Conservation (phyloP, 1,284 basidiomycete species). For the Moniliella sp. region DNA sequence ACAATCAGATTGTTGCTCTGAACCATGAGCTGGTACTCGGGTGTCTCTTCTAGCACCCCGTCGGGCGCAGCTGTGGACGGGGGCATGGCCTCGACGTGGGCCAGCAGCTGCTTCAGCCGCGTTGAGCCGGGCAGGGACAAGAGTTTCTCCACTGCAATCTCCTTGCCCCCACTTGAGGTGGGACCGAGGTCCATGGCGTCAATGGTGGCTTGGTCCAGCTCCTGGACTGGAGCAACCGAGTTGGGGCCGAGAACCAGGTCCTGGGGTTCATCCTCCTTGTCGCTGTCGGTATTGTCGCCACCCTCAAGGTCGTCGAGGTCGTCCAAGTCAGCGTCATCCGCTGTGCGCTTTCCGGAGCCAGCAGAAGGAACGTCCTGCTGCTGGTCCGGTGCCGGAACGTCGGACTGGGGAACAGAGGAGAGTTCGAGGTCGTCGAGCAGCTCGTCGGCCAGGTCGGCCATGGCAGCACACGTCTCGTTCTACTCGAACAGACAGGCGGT, state of each 20-base stretch:
- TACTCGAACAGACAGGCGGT: too few relatives aligned
- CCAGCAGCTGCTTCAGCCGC: constrained; percentile 58
- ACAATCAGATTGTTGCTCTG: constrained; percentile 93
- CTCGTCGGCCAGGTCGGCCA: constrained; percentile 51
- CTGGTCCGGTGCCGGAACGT: constrained; percentile 36
- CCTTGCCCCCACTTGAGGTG: constrained; percentile 62
- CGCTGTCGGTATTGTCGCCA: constrained; percentile 5
- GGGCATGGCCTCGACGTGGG: constrained; percentile 60
- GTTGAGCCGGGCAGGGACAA: constrained; percentile 68
- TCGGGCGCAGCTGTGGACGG: constrained; percentile 50
- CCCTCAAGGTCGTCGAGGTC: constrained; percentile 10
- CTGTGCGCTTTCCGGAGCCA: constrained; percentile 25
- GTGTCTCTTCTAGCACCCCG: constrained; percentile 64
- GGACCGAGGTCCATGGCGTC: constrained; percentile 65
- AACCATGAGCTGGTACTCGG: constrained; percentile 88
- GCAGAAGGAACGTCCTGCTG: constrained; percentile 5
- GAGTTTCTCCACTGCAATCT: constrained; percentile 51
- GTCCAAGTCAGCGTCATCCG: constrained; percentile 27
- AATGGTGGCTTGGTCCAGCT: constrained; percentile 74
- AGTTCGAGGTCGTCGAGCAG: constrained; percentile 55
- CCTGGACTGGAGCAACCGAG: constrained; percentile 72
- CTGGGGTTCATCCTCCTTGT: constrained; percentile 2
- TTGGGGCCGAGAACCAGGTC: constrained; percentile 36
- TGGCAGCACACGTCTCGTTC: too few relatives aligned
- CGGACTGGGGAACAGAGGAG: constrained; percentile 9